A percentile compares a stretch with the other conserved stretches of the same genome.
Evolutionary conservation across 768 basidiomycete species (phyloP).

Genomic region (Collybia sordida): DNA sequence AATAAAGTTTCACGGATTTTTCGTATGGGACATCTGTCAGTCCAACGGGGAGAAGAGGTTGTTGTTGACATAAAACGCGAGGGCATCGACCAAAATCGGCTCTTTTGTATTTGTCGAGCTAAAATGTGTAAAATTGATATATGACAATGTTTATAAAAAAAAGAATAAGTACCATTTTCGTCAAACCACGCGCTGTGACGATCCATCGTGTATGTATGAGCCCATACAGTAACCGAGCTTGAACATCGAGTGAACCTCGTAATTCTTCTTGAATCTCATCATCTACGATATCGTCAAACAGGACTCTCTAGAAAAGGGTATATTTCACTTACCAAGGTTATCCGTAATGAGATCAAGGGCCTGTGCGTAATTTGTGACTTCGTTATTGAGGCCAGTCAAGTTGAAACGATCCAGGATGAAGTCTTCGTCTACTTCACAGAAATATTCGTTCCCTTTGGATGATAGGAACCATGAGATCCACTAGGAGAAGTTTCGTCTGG

Average conservation of each 20-base stretch:
- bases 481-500: slow-evolving; percentile 34
- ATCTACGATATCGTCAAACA: slow-evolving; percentile 42
- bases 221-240: slow-evolving; percentile 91
- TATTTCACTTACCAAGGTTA: slow-evolving; percentile 70
- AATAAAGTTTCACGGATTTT: slow-evolving; percentile 98
- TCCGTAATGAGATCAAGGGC: slow-evolving; percentile 97
- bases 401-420: slow-evolving; percentile 99
- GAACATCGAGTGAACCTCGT: slow-evolving; percentile 87
- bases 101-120: slow-evolving; percentile 97
- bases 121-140: slow-evolving; percentile 1
- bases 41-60: slow-evolving; percentile 95
- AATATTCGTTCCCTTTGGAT: slow-evolving; percentile 99
- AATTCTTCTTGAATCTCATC: slow-evolving; percentile 95
- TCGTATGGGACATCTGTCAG: slow-evolving; percentile 97
- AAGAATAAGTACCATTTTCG: slow-evolving; percentile 77
- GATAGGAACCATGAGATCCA: slow-evolving; percentile 99
- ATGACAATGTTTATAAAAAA: neutral
- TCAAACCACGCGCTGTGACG: slow-evolving; percentile 87
- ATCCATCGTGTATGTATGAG: slow-evolving; percentile 98
- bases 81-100: slow-evolving; percentile 99
- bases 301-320: neutral
- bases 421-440: slow-evolving; percentile 99
- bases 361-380: slow-evolving; percentile 91
- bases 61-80: slow-evolving; percentile 91
- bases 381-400: slow-evolving; percentile 93